Evolutionary conservation across 768 basidiomycete genomes (phyloP).

Genomic region (Tephrocybe rancida): DNA sequence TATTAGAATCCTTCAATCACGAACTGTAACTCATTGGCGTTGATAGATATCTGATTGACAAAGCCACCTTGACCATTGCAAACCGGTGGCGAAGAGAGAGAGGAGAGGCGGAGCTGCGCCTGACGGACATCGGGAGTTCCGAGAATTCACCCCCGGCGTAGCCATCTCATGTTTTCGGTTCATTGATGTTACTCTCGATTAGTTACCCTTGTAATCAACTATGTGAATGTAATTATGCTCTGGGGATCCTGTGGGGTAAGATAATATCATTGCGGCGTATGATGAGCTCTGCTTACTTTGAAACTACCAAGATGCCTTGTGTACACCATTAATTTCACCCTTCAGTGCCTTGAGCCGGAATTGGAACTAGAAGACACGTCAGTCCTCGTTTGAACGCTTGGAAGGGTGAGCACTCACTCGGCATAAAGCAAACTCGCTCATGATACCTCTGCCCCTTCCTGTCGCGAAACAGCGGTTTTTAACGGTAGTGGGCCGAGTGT

Average conservation of each 20-base stretch:
- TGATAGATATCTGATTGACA: conserved; percentile 77
- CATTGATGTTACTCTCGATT: conserved; percentile 1
- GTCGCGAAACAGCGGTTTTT: conserved; percentile 89
- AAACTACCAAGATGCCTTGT: conserved; percentile 90
- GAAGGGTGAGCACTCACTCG: conserved; percentile 51
- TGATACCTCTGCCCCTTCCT: conserved; percentile 85
- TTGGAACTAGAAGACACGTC: conserved; percentile 62
- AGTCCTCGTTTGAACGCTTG: not conserved
- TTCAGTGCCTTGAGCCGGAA: conserved; percentile 84
- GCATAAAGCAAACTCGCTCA: conserved; percentile 86
- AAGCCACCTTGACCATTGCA: conserved; percentile 63
- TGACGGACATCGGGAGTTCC: conserved; percentile 49
- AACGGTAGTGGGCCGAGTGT: conserved; percentile 84
- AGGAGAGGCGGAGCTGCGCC: conserved; percentile 72
- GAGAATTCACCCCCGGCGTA: conserved; percentile 31
- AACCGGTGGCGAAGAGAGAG: conserved; percentile 91
- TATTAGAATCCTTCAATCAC: conserved; percentile 9
- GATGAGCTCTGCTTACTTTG: conserved; percentile 1
- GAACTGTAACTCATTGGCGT: conserved; percentile 3
- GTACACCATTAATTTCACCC: conserved; percentile 85
- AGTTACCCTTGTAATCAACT: conserved; percentile 4
- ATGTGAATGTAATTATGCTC: conserved; percentile 8
- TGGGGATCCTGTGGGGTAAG: not conserved
- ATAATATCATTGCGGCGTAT: not conserved
- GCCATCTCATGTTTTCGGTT: not conserved